phyloP scores from a whole-genome alignment of 148 eudicot species.

The Euryodendron excelsum region DNA sequence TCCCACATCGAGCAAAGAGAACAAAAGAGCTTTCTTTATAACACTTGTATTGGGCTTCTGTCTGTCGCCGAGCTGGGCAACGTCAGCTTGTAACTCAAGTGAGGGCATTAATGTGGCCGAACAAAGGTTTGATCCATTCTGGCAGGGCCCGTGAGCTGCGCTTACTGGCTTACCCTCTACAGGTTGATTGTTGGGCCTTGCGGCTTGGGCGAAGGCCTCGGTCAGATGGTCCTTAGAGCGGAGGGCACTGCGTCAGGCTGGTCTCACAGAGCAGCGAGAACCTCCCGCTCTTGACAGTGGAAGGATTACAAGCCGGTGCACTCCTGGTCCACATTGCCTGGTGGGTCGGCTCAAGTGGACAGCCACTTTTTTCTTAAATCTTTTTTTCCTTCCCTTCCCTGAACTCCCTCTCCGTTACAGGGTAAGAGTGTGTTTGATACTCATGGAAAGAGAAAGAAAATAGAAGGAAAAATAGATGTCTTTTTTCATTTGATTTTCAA shows the following conservation, averaged over 20 bases:
- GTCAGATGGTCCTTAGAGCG: background rate
- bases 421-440: no score
- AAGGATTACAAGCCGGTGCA: background rate
- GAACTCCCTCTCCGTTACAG: no score
- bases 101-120: background rate
- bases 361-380: no score
- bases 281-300: slow-evolving; percentile 8
- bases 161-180: background rate
- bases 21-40: no score
- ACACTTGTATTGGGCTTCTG: no score
- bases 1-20: no score
- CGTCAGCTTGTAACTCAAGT: background rate
- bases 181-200: background rate
- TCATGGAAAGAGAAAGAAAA: no score
- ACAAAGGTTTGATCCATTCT: background rate
- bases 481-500: no score
- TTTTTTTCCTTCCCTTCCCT: no score
- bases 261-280: slow-evolving; percentile 6
- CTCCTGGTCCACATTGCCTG: background rate
- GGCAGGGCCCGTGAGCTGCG: background rate
- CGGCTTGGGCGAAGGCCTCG: background rate
- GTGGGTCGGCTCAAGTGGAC: no score
- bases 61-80: background rate
- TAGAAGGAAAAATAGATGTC: no score
- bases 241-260: slow-evolving; percentile 9